Evolutionary conservation across 768 basidiomycete species (phyloP), one percentile per base, ranked within the genome.

Genomic region (Kwoniella botswanensis): DNA sequence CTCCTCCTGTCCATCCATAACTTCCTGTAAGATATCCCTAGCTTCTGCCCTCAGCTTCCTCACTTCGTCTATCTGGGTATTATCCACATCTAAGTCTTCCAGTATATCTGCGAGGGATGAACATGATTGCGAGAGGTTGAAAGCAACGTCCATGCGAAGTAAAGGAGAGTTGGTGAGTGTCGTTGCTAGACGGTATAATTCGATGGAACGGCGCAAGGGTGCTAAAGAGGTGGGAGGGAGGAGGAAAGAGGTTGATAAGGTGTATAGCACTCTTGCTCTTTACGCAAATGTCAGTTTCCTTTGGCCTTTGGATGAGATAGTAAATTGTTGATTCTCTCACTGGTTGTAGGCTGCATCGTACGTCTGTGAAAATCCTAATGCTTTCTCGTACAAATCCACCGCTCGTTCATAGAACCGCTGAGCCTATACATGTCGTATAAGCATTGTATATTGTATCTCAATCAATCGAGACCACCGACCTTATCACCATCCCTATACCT

Each of bases 401-500:
- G 81, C 76, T 35, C 76, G 72, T 63, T 82, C 79, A 59, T 81
- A 84, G 59, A 79, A 79, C 21, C 83, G 69, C 41, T 78, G 76
- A 41, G 83, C 75, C 82, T 83, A 41, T 17, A 13, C 6, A 53
- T 2, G n/a, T 22, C 0, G 11, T 21, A 15, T 52, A 12, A 18
- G 4, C 46, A 53, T 10, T 46, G 12, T 21, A 18, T 24, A 53
- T 10, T 46, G 12, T 21, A 18, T 24, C 44, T 15, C n/a, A 11
- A 21, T 42, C 12, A 10, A 13, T n/a, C 3, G 26, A 42, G 59
- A 44, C 35, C 24, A 50, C 73, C 54, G 42, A 79, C 83, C 74
- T 82, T 82, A 61, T 82, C 82, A 7, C 83, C 83, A 68, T 77
- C 74, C 18, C 76, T 61, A 61, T 81, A 84, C 44, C 82, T 70